Evolutionary conservation across 441 rosid genomes (phyloP), one percentile per base, ranked within the genome.

Genomic region (Daphne laureola): DNA sequence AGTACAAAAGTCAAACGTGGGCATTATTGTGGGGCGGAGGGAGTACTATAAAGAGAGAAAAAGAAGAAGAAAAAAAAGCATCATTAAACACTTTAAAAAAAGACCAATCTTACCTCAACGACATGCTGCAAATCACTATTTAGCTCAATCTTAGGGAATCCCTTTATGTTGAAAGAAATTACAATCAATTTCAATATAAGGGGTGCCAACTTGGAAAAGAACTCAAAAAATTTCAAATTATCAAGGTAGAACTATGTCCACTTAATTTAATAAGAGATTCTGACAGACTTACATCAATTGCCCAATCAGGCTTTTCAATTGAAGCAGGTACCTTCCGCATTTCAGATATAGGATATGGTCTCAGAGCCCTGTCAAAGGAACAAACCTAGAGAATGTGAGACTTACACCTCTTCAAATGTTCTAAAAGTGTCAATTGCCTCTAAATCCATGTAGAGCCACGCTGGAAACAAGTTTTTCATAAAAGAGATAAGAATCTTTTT

Each of bases 291-390:
- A 90, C 98, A 72, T 83, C 92, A 63, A 71, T 46, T 47, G 96
- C 98, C 98, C 96, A 86, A 59, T 89, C 96, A 67, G 97, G 98
- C 68, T 55, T 71, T 5, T 81, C 84, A 53, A 93, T 75, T 59
- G 68, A 75, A 51, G 73, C 71, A 67, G 96, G 97, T 58, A 89
- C 84, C 51, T 49, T 14, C 52, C 78, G 86, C 62, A 61, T 73
- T 45, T 73, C 57, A 48, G 95, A 93, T 62, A 93, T 83, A 17
- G 83, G 98, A 77, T 71, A 87, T 40, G 95, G 98, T 71, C 88
- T 84, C 53, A 89, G 72, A 0, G 73, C 58, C 66, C 98, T 93
- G 79, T 52, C 59, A 49, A 73, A 60, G 11, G 53, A 49, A 51
- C 12, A 55, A 53, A 55, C 43, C 42, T 54, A 27, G 31, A 53